Evolutionary conservation across 495 filamentous ascomycete genomes (phyloP), one percentile per base, ranked within the genome.

Genomic region (Achaetomiella virescens): DNA sequence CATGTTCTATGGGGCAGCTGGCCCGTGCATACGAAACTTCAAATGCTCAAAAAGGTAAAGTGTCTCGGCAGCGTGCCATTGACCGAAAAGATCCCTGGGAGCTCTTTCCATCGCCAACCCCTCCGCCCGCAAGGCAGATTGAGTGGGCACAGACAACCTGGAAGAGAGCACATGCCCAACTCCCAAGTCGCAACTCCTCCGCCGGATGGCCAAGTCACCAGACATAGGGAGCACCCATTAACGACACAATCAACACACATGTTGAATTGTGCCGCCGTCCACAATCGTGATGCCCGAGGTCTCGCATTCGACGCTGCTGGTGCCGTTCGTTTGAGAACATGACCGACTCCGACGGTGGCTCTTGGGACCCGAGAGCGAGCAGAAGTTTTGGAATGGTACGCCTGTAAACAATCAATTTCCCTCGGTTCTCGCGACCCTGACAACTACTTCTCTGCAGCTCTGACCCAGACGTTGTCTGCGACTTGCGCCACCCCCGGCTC

Each of bases 371-470:
- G 89, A 95, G 71, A 86, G 82, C 72, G 90, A 92, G 75, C 81
- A 91, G 68, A 88, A 96, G 72, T 93, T 97, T 75, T 97, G 93
- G 93, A 76, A 84, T 72, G 88, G 92, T 96, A 65, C 67, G 83
- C 74, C 20, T 8, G 11, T 44, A 14, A 15, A 35, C 22, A 31
- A 31, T 31, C 5, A 31, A 31, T 9, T 9, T 9, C 27, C 9
- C 27, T 9, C 36, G n/a, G n/a, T n/a, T n/a, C 25, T 29, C 10
- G 7, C 15, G n/a, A 37, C 11, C 18, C 45, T 61, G 44, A 53
- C 36, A 21, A 52, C 25, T 29, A 10, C 21, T 53, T 22, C 24
- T 11, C 49, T 38, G 42, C 65, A 97, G 92, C 90, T 71, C 81
- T 98, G 66, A 82, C 89, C 68, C 82, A 85, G 51, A 89, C 92